Evolutionary conservation across 352 stramenopile species (phyloP).

Genomic region (Phytophthora colocasiae): DNA sequence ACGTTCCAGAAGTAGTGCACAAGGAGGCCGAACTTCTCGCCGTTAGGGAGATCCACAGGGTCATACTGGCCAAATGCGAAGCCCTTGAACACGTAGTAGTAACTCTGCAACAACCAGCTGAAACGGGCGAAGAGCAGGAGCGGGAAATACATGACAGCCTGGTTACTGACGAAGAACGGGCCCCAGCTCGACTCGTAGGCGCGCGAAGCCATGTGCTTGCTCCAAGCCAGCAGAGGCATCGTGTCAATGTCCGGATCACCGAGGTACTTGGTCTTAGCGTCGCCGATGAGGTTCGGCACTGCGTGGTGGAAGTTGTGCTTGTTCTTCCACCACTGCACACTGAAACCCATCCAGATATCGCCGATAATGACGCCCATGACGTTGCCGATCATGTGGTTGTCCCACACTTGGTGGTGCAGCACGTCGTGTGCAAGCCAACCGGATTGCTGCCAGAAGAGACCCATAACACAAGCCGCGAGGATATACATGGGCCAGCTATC

Average conservation of each 20-base stretch:
- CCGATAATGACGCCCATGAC: constrained; percentile 94
- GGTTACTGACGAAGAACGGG: constrained; percentile 92
- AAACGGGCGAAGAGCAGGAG: constrained; percentile 97
- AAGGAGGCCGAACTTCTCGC: constrained; percentile 76
- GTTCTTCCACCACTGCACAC: constrained; percentile 97
- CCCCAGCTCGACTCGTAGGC: constrained; percentile 82
- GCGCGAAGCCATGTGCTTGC: constrained; percentile 94
- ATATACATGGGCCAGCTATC: constrained; percentile 90
- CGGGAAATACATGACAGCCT: constrained; percentile 97
- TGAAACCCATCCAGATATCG: constrained; percentile 98
- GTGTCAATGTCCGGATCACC: constrained; percentile 99
- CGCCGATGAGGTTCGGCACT: constrained; percentile 97
- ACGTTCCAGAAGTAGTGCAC: constrained; percentile 95
- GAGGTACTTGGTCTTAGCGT: constrained; percentile 73
- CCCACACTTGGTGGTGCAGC: constrained; percentile 98
- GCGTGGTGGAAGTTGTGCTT: constrained; percentile 99
- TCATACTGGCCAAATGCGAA: constrained; percentile 87
- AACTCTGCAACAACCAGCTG: constrained; percentile 97
- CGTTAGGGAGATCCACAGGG: constrained; percentile 87
- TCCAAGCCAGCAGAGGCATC: constrained; percentile 98
- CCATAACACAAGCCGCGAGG: constrained; percentile 92
- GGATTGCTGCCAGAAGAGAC: constrained; percentile 99
- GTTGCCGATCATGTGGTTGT: constrained; percentile 94
- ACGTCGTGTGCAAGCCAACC: constrained; percentile 98
- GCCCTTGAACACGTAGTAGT: constrained; percentile 94